These are phyloP conservation scores for Candida dendrica DNA, from an alignment of 805 yeast species.

Conservation along the genomic window DNA sequence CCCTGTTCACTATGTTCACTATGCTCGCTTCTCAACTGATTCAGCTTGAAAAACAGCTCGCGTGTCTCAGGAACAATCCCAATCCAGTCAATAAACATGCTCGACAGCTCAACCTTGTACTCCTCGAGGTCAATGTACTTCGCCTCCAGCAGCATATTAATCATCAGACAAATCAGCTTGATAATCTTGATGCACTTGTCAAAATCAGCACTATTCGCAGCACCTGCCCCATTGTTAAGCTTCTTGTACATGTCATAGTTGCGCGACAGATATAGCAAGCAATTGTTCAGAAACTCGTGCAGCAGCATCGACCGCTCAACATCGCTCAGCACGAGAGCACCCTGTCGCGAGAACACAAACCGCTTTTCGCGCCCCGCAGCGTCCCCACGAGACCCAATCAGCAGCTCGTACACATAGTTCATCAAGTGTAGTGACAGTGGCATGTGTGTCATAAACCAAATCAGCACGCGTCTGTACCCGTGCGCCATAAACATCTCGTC, in stretches of 20 bases:
- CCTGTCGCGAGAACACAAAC: constrained; percentile 48
- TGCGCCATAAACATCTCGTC: constrained; percentile 68
- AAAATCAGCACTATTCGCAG: constrained; percentile 11
- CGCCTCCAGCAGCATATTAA: constrained; percentile 40
- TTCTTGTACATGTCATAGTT: constrained; percentile 21
- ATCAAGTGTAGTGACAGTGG: constrained; percentile 31
- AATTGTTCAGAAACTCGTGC: constrained; percentile 62
- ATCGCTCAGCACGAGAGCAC: constrained; percentile 44
- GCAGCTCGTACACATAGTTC: background rate
- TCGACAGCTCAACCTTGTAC: constrained; percentile 52
- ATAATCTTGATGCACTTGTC: constrained; percentile 33
- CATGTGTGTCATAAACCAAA: constrained; percentile 63
- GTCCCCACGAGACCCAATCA: constrained; percentile 1
- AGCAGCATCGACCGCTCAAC: constrained; percentile 60
- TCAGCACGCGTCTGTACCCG: constrained; percentile 55
- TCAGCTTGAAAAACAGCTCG: constrained; percentile 40
- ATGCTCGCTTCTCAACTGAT: constrained; percentile 7
- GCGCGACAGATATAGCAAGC: constrained; percentile 35
- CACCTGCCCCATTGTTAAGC: constrained; percentile 12
- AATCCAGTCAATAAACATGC: constrained; percentile 58
- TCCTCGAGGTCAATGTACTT: constrained; percentile 42
- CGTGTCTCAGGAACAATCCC: constrained; percentile 58
- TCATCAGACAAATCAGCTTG: constrained; percentile 55
- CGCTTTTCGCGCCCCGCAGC: constrained; percentile 9
- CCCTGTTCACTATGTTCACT: too few relatives aligned